Conservation (phyloP, 2,329 filamentous ascomycete genomes). For the Hymenoscyphus salicellus region DNA sequence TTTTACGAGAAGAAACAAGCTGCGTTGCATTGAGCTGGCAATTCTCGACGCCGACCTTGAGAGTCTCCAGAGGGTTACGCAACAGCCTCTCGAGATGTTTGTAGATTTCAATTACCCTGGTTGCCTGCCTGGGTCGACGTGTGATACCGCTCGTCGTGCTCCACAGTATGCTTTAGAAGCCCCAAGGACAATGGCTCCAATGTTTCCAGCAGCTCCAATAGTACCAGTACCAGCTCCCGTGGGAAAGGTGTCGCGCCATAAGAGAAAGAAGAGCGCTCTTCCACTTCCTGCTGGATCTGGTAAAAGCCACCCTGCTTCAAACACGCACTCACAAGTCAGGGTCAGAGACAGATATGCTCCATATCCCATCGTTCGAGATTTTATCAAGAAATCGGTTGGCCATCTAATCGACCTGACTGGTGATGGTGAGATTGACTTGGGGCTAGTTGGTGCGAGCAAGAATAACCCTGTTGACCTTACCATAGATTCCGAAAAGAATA, state of each 20-base stretch:
- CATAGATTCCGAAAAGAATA: background rate
- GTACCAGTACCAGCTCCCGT: background rate
- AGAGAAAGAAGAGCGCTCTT: background rate
- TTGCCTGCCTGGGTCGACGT: background rate
- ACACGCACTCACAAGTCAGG: background rate
- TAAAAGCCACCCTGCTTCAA: background rate
- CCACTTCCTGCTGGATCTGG: background rate
- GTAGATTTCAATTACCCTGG: background rate
- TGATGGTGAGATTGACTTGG: background rate
- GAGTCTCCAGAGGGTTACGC: background rate
- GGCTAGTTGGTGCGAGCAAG: background rate
- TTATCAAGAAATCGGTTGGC: background rate
- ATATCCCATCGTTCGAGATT: background rate
- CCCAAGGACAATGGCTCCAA: background rate
- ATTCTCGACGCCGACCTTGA: background rate
- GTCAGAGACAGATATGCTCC: background rate
- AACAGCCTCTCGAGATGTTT: constrained; percentile 3
- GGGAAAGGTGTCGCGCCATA: background rate
- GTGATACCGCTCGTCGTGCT: background rate
- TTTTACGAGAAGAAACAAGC: constrained; percentile 6
- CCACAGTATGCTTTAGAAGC: too few relatives aligned
- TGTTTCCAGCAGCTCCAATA: background rate
- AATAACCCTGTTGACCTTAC: background rate
- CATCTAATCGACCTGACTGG: background rate
- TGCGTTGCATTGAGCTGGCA: constrained; percentile 5